Percentiles rank a stretch among this genome's conserved stretches.
phyloP scores from a whole-genome alignment of 257 asterid genomes.

The Cruciata laevipes region DNA sequence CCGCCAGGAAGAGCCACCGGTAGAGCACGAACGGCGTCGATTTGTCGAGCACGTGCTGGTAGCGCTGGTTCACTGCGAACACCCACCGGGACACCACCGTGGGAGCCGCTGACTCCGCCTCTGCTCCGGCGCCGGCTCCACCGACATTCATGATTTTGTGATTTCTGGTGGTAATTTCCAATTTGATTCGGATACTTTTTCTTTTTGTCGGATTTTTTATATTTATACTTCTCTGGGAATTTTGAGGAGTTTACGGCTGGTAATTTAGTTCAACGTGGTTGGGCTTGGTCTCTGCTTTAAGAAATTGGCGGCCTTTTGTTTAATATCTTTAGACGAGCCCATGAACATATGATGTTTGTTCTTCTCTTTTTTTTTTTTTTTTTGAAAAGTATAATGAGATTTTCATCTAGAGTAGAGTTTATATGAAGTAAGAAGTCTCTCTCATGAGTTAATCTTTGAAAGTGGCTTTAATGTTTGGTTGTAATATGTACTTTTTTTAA shows the following conservation, averaged over 20 bases:
- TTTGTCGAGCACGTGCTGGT: constrained; percentile 79
- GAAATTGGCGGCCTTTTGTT: neutral
- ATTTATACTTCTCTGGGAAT: neutral
- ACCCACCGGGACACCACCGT: constrained; percentile 42
- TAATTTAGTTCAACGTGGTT: neutral
- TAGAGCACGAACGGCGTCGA: constrained; percentile 70
- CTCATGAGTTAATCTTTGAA: too few relatives aligned
- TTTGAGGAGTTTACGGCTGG: neutral
- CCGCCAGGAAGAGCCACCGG: constrained; percentile 76
- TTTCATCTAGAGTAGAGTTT: too few relatives aligned
- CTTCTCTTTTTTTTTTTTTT: too few relatives aligned
- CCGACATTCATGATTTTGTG: constrained; percentile 41
- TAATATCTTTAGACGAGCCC: neutral
- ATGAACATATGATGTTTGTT: too few relatives aligned
- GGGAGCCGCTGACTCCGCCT: constrained; percentile 28
- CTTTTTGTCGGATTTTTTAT: neutral
- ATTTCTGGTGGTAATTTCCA: neutral
- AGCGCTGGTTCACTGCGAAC: constrained; percentile 61
- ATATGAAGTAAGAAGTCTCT: too few relatives aligned
- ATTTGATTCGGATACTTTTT: neutral
- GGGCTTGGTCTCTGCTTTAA: neutral
- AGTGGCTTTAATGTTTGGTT: too few relatives aligned
- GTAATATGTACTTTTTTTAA: too few relatives aligned
- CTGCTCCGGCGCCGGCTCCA: constrained; percentile 28
- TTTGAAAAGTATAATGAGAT: too few relatives aligned